Conservation (phyloP, 1,284 basidiomycete genomes). For the Ustilago sp. region DNA sequence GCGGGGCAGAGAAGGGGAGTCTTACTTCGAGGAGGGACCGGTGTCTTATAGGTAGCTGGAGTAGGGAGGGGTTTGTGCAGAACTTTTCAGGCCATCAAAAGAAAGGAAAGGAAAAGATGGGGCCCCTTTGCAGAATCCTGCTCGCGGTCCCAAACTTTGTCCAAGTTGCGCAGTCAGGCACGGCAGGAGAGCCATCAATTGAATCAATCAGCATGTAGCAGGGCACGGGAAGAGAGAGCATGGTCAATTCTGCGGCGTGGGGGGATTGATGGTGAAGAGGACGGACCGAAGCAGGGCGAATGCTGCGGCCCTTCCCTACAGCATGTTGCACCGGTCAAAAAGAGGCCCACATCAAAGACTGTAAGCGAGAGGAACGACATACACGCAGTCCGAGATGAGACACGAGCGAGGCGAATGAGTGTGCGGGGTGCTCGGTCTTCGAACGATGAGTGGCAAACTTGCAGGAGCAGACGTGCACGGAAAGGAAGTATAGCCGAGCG, state of each 20-base stretch:
- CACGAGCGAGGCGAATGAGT: conserved; percentile 3
- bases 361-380: background rate
- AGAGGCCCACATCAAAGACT: background rate
- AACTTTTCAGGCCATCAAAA: background rate
- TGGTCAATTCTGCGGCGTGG: background rate
- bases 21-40: background rate
- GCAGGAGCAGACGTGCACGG: background rate
- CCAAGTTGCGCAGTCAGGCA: background rate
- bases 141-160: background rate
- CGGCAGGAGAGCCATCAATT: background rate
- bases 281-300: background rate
- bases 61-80: background rate
- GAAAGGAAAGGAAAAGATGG: conserved; percentile 14
- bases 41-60: conserved; percentile 7
- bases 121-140: conserved; percentile 14
- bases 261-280: background rate
- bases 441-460: background rate
- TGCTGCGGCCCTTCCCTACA: background rate
- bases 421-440: conserved; percentile 1
- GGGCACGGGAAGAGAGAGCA: conserved; percentile 5
- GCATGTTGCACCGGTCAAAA: background rate
- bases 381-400: conserved; percentile 5
- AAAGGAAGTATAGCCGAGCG: background rate
- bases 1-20: background rate
- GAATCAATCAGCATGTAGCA: background rate